Conservation (phyloP, 495 filamentous ascomycete species). For the Parathielavia appendiculata region DNA sequence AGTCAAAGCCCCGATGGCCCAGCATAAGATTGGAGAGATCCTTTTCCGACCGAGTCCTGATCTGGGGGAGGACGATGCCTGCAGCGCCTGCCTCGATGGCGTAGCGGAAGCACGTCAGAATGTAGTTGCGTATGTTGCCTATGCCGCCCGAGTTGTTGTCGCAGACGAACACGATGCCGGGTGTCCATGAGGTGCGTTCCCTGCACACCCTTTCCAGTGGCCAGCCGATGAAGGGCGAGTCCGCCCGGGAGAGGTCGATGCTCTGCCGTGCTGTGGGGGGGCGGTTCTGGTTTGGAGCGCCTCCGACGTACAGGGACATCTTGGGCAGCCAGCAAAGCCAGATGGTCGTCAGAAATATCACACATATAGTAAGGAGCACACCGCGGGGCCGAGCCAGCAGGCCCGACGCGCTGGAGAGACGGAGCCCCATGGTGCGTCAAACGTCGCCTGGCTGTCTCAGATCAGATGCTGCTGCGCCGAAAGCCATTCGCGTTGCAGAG, state of each 20-base stretch:
- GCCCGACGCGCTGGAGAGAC: not conserved
- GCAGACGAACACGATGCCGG: conserved; percentile 43
- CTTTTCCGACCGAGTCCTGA: conserved; percentile 31
- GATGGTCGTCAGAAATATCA: conserved; percentile 23
- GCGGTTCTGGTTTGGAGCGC: not conserved
- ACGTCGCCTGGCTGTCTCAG: not conserved
- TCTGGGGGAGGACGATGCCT: conserved; percentile 40
- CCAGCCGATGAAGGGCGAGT: conserved; percentile 43
- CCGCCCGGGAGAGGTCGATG: conserved; percentile 34
- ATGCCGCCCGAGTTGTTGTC: conserved; percentile 51
- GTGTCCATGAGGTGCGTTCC: conserved; percentile 32
- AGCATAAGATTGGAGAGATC: conserved; percentile 34
- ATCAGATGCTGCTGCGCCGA: not conserved
- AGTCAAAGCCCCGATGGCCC: conserved; percentile 32
- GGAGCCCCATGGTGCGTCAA: conserved; percentile 6
- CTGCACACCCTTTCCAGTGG: conserved; percentile 43
- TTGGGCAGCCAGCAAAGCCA: conserved; percentile 25
- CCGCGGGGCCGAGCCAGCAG: conserved; percentile 17
- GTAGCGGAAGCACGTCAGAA: conserved; percentile 48
- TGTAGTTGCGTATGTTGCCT: conserved; percentile 51
- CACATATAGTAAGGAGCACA: conserved; percentile 15
- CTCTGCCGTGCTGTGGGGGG: not conserved
- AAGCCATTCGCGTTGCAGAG: not conserved
- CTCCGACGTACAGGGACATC: conserved; percentile 20
- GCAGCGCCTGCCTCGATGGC: conserved; percentile 47